These are phyloP conservation scores for Globisporangium acanthophoron DNA, from an alignment of 352 stramenopile genomes.

Conservation along the genomic window DNA sequence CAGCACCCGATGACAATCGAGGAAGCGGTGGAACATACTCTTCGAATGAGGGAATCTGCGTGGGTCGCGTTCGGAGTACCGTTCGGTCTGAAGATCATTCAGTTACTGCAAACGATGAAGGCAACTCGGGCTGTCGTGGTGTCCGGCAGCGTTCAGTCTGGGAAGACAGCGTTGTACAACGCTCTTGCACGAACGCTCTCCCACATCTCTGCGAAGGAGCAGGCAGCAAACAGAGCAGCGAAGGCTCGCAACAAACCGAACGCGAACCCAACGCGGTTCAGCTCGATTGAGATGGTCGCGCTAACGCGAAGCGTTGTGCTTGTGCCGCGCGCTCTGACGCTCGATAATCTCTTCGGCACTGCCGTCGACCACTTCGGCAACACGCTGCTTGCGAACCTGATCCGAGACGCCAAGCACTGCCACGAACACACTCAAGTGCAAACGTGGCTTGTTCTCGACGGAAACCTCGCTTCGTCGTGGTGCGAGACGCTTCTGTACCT, in stretches of 20 bases:
- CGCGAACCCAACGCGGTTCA: not conserved
- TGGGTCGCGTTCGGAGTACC: constrained; percentile 26
- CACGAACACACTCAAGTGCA: constrained; percentile 15
- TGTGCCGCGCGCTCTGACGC: constrained; percentile 30
- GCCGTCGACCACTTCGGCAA: constrained; percentile 13
- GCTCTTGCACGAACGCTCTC: constrained; percentile 27
- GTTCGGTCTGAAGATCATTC: constrained; percentile 36
- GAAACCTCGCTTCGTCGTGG: constrained; percentile 41
- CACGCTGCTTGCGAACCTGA: constrained; percentile 31
- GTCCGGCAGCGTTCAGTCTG: constrained; percentile 31
- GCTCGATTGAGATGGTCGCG: constrained; percentile 1
- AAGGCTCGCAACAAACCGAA: not conserved
- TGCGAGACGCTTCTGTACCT: constrained; percentile 41
- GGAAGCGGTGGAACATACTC: constrained; percentile 21
- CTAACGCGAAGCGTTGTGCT: constrained; percentile 27
- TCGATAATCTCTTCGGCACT: constrained; percentile 27
- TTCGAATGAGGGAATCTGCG: constrained; percentile 14
- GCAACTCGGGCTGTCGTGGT: constrained; percentile 26
- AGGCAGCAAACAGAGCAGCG: not conserved
- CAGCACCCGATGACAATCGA: constrained; percentile 15
- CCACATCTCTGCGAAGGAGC: constrained; percentile 4
- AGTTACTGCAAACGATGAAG: constrained; percentile 37
- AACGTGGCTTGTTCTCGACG: constrained; percentile 69
- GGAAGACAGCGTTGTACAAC: constrained; percentile 54
- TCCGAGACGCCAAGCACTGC: constrained; percentile 39